These are phyloP conservation scores for Haematococcus sp. DNA, from an alignment of 139 green algal species.

Conservation along the genomic window DNA sequence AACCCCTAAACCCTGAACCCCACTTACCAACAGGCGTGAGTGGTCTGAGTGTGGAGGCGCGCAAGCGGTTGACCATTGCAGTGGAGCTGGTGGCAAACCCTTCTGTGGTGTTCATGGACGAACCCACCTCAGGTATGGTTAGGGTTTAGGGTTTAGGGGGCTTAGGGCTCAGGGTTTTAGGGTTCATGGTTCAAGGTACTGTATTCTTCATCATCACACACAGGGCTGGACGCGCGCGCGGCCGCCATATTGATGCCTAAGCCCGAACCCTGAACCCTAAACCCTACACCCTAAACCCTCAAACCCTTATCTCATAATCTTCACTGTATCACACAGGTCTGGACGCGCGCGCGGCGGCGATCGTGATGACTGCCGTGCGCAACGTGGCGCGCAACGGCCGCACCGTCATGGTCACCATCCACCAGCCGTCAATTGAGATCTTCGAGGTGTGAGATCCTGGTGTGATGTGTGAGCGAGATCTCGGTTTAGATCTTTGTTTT, in stretches of 20 bases:
- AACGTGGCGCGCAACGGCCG: conserved; percentile 76
- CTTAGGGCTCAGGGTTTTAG: no score
- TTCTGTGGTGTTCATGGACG: conserved; percentile 58
- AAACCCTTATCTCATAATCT: no score
- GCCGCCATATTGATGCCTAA: conserved; percentile 87
- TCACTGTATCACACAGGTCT: conserved; percentile 64
- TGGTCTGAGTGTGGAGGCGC: conserved; percentile 78
- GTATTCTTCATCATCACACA: no score
- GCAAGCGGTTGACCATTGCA: conserved; percentile 90
- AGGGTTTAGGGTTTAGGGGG: no score
- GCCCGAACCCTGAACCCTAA: no score
- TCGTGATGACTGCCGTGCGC: conserved; percentile 82
- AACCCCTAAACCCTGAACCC: no score
- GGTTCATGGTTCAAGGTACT: no score
- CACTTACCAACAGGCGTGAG: conserved; percentile 9
- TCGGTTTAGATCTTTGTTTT: no score
- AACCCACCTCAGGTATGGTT: conserved; percentile 41
- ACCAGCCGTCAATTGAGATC: conserved; percentile 84
- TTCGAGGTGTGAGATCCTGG: no score
- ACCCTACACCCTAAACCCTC: no score
- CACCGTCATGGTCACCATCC: conserved; percentile 91
- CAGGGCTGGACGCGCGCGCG: conserved; percentile 80
- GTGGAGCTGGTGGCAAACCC: conserved; percentile 89
- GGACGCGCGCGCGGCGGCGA: conserved; percentile 80
- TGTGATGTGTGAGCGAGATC: no score